Evolutionary conservation across 257 asterid genomes (phyloP).

Genomic region (Gardenia jasminoides): DNA sequence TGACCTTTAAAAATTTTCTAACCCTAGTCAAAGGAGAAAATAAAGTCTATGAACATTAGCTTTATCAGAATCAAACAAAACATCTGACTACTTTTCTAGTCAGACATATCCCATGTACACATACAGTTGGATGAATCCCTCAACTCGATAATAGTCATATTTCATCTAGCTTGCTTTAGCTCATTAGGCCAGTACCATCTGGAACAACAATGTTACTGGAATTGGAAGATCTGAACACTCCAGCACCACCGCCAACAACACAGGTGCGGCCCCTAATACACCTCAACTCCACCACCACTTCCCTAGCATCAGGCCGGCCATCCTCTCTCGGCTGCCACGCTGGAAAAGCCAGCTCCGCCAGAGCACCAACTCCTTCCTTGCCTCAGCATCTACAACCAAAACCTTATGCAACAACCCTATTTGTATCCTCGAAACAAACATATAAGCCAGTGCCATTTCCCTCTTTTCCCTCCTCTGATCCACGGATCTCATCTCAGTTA

Average conservation of each 20-base stretch:
- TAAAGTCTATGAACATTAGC: not conserved
- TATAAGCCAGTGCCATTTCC: conserved; percentile 80
- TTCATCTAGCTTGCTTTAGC: not conserved
- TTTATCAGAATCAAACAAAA: conserved; percentile 24
- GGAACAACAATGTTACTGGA: conserved; percentile 69
- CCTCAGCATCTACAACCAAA: conserved; percentile 59
- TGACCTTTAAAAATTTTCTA: not conserved
- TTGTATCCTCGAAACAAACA: conserved; percentile 88
- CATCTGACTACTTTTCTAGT: not conserved
- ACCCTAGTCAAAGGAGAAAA: not conserved
- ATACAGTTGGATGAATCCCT: conserved; percentile 6
- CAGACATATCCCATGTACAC: conserved; percentile 16
- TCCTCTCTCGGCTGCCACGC: conserved; percentile 87
- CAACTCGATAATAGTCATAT: not conserved
- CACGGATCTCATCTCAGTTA: conserved; percentile 87
- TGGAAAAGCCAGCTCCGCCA: conserved; percentile 85
- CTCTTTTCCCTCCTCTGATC: conserved; percentile 74
- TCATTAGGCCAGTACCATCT: conserved; percentile 45
- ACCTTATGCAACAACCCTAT: conserved; percentile 82
- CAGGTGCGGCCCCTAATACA: conserved; percentile 55
- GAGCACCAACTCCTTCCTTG: conserved; percentile 62
- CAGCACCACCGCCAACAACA: conserved; percentile 36
- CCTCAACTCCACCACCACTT: conserved; percentile 72
- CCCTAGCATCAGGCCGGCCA: conserved; percentile 81
- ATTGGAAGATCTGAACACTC: conserved; percentile 51